Conservation (phyloP, 2,329 filamentous ascomycete genomes). For the Xylariomycetidae sp. region DNA sequence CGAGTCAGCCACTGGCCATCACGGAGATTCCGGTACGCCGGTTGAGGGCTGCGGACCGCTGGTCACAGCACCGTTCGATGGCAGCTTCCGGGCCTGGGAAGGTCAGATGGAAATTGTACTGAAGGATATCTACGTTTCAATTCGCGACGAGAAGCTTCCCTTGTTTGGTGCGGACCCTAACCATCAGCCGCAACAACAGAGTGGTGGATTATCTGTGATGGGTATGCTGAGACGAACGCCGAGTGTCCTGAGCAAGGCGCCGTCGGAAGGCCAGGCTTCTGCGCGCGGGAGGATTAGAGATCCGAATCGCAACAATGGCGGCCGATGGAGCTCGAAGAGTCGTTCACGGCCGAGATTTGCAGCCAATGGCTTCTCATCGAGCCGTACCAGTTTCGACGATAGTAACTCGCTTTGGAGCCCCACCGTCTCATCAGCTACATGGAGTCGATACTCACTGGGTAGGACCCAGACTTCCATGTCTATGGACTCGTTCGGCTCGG, state of each 20-base stretch:
- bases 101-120: slow-evolving; percentile 83
- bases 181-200: slow-evolving; percentile 37
- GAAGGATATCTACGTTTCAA: slow-evolving; percentile 86
- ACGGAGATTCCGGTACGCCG: slow-evolving; percentile 25
- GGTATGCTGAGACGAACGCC: slow-evolving; percentile 77
- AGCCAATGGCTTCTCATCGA: slow-evolving; percentile 78
- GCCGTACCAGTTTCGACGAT: slow-evolving; percentile 90
- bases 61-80: slow-evolving; percentile 70
- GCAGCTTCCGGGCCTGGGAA: slow-evolving; percentile 76
- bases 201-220: slow-evolving; percentile 64
- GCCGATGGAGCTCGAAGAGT: slow-evolving; percentile 79
- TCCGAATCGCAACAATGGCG: slow-evolving; percentile 42
- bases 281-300: slow-evolving; percentile 66
- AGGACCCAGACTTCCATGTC: slow-evolving; percentile 89
- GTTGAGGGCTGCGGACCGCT: slow-evolving; percentile 64
- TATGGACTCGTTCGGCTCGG: slow-evolving; percentile 80
- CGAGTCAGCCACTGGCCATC: slow-evolving; percentile 35
- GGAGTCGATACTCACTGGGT: slow-evolving; percentile 89
- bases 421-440: slow-evolving; percentile 76
- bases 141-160: slow-evolving; percentile 79
- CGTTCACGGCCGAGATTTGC: slow-evolving; percentile 75
- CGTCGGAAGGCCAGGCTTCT: slow-evolving; percentile 71
- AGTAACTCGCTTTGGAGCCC: slow-evolving; percentile 87
- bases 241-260: slow-evolving; percentile 87
- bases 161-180: slow-evolving; percentile 64